Base-by-base conservation (phyloP, 208 protist genomes). In the Leishmania tropica region DNA sequence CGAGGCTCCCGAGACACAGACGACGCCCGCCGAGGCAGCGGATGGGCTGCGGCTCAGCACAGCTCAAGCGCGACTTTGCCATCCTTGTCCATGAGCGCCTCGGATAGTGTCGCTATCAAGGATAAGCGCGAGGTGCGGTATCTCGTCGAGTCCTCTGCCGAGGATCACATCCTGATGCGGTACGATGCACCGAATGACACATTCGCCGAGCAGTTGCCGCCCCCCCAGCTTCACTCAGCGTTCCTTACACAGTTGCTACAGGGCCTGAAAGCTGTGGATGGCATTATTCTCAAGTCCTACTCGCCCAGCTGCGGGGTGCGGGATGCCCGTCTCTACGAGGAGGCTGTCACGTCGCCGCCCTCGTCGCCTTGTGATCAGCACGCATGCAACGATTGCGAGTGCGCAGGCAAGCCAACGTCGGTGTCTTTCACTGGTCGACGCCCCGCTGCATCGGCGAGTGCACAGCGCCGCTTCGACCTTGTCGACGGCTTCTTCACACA, bases 221-320 rank as follows among this genome's bases (percentile, higher is more conserved):
- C 75, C 6, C n/a, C 28, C 8, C 51, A 31, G 70, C 81, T 73
- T 62, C 31, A 60, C 77, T 0, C 78, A 31, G 21, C 31, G 19
- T 62, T 78, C 54, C 28, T 74, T n/a, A 0, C 60, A 0, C 8
- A 31, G n/a, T 81, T 89, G 35, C 72, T 77, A 62, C 54, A 81
- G 0, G 65, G 87, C 58, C 64, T 89, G 54, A 0, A 24, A 35
- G 21, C 71, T 0, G 79, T 96, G 10, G 91, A 97, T 76, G 94
- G 90, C 0, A 89, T 90, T 68, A 24, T 97, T 37, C 88, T 96
- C 13, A 97, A 97, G 80, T 83, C 92, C 0, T 86, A 86, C 67
- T 97, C 94, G 28, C 94, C 94, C 10, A 95, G 90, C 82, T 97
- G 94, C 68, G 94, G 94, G 0, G 90, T 96, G 6, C 70, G 67